These are phyloP conservation scores for Cyclotella cryptica DNA, from an alignment of 108 stramenopile species.

Conservation along the genomic window DNA sequence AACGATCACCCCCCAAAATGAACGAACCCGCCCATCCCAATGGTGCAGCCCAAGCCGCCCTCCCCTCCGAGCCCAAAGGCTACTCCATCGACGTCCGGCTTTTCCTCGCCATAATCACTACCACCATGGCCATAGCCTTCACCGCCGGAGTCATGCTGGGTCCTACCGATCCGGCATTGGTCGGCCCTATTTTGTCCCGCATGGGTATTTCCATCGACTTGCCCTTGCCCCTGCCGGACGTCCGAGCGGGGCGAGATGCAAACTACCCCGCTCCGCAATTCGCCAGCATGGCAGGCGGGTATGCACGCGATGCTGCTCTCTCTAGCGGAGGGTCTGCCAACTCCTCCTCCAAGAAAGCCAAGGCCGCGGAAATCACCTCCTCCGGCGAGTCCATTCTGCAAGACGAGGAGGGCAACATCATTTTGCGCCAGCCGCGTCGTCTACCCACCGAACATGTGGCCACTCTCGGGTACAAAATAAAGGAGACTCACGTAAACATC, in stretches of 20 bases:
- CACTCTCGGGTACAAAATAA: constrained; percentile 49
- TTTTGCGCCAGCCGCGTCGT: constrained; percentile 41
- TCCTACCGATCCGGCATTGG: constrained; percentile 48
- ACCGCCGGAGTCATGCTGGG: constrained; percentile 71
- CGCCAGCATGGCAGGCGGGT: constrained; percentile 13
- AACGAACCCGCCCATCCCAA: neutral
- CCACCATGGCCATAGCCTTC: constrained; percentile 78
- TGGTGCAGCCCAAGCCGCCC: neutral
- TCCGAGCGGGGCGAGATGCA: neutral
- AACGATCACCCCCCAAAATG: no score
- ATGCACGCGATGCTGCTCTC: neutral
- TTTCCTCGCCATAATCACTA: constrained; percentile 69
- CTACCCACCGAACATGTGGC: constrained; percentile 43
- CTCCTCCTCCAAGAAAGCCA: constrained; percentile 43
- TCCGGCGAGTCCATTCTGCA: constrained; percentile 7
- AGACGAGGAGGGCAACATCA: constrained; percentile 26
- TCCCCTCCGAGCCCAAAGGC: constrained; percentile 12
- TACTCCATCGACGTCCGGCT: constrained; percentile 75
- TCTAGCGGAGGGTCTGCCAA: neutral
- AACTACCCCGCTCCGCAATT: constrained; percentile 9
- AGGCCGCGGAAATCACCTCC: constrained; percentile 10
- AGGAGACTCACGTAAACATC: constrained; percentile 52
- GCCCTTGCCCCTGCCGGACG: constrained; percentile 1
- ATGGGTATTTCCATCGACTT: constrained; percentile 28
- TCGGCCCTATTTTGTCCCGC: constrained; percentile 33